Percentiles rank a stretch among this genome's conserved stretches.
phyloP scores from a whole-genome alignment of 768 basidiomycete species.

The Mycena latifolia region DNA sequence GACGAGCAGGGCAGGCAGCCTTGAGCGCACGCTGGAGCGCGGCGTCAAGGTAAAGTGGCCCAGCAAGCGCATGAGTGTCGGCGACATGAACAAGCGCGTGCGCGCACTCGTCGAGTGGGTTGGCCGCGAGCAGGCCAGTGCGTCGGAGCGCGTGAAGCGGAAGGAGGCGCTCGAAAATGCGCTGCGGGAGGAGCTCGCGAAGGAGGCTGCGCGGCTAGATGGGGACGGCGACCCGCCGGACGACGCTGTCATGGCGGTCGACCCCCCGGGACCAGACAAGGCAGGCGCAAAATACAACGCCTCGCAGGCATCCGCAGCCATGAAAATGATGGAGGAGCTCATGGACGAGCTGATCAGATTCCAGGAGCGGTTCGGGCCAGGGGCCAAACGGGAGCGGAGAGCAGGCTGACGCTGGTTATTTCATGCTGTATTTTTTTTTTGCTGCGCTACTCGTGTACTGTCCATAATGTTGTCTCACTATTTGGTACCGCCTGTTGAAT shows the following conservation, averaged over 20 bases:
- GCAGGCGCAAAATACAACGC: constrained; percentile 37
- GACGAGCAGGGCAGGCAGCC: constrained; percentile 59
- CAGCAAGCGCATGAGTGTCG: constrained; percentile 93
- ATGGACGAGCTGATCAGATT: constrained; percentile 92
- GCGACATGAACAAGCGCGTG: constrained; percentile 97
- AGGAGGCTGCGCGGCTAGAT: constrained; percentile 14
- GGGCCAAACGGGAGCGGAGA: constrained; percentile 30
- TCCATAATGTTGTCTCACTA: too few species aligned
- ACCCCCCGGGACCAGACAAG: constrained; percentile 34
- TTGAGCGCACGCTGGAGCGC: constrained; percentile 76
- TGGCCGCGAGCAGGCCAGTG: constrained; percentile 86
- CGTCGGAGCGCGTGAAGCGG: constrained; percentile 76
- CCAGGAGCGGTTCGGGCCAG: constrained; percentile 65
- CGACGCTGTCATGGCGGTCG: constrained; percentile 50
- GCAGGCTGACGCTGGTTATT: constrained; percentile 2
- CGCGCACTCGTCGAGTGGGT: constrained; percentile 93
- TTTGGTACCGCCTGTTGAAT: constrained; percentile 9
- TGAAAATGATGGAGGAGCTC: constrained; percentile 91
- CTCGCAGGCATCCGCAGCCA: constrained; percentile 56
- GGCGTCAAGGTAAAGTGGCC: constrained; percentile 95
- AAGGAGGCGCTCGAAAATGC: constrained; percentile 75
- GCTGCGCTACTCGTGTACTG: constrained; percentile 17
- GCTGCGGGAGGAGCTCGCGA: constrained; percentile 50
- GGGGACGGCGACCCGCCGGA: constrained; percentile 31
- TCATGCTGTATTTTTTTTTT: constrained; percentile 8